phyloP scores from a whole-genome alignment of 257 asterid species.

The Jacaranda copaia region DNA sequence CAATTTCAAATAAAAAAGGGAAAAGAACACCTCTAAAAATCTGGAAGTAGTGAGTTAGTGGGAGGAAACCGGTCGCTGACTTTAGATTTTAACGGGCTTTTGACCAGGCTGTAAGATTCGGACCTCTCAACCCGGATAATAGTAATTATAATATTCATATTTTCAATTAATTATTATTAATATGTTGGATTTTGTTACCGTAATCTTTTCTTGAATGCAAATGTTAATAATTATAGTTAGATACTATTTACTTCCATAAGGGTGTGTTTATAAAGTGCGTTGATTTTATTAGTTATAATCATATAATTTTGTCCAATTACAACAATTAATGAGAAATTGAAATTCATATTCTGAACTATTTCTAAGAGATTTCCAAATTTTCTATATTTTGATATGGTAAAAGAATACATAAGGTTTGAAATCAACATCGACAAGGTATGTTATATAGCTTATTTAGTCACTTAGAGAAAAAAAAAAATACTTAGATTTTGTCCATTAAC shows the following conservation, averaged over 20 bases:
- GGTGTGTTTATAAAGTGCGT: neutral
- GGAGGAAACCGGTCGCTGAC: constrained; percentile 19
- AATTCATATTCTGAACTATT: no score
- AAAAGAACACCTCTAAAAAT: constrained; percentile 31
- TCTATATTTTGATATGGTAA: no score
- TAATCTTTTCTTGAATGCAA: no score
- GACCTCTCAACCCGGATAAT: neutral
- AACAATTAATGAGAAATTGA: neutral
- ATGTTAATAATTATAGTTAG: neutral
- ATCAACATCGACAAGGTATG: no score
- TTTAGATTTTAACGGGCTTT: constrained; percentile 28
- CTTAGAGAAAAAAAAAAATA: no score
- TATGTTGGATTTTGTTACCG: neutral
- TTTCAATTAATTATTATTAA: neutral
- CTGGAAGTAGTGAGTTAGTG: constrained; percentile 40
- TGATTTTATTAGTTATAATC: neutral
- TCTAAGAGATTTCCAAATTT: no score
- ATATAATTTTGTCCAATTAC: neutral
- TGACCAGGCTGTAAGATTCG: constrained; percentile 10
- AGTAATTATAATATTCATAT: no score
- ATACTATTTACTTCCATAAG: neutral
- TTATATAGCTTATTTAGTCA: no score
- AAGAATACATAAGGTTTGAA: no score
- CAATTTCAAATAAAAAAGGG: constrained; percentile 17
- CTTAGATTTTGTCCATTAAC: no score